Evolutionary conservation across 2,329 filamentous ascomycete genomes (phyloP).

Genomic region (Monosporascus sp.): DNA sequence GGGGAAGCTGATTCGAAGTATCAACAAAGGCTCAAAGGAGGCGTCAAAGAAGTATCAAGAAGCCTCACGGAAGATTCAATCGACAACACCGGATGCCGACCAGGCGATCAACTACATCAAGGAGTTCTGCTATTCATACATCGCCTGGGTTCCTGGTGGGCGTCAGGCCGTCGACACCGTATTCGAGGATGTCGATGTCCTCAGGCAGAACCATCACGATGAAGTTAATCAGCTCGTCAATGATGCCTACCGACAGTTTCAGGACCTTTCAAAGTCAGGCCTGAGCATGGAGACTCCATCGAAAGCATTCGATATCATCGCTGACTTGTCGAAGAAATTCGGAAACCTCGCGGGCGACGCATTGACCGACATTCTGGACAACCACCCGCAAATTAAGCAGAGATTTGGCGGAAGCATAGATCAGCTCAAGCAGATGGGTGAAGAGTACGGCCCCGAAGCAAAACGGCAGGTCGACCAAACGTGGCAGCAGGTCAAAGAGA

Average conservation of each 20-base stretch:
- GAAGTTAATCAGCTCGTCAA: slow-evolving; percentile 65
- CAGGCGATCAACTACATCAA: slow-evolving; percentile 62
- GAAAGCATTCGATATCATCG: slow-evolving; percentile 56
- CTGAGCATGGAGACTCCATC: slow-evolving; percentile 57
- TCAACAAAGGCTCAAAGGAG: slow-evolving; percentile 45
- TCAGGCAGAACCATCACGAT: slow-evolving; percentile 60
- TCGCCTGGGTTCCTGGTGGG: slow-evolving; percentile 66
- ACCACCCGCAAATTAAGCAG: slow-evolving; percentile 68
- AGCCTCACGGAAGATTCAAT: slow-evolving; percentile 54
- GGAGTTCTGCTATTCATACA: slow-evolving; percentile 62
- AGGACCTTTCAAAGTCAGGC: slow-evolving; percentile 52
- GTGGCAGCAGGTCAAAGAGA: slow-evolving; percentile 59
- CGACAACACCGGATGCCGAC: slow-evolving; percentile 59
- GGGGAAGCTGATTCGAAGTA: slow-evolving; percentile 32
- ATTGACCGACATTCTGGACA: slow-evolving; percentile 60
- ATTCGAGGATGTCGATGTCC: slow-evolving; percentile 65
- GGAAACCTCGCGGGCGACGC: slow-evolving; percentile 58
- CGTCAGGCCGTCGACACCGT: slow-evolving; percentile 61
- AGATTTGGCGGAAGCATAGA: slow-evolving; percentile 64
- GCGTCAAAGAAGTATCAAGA: slow-evolving; percentile 56
- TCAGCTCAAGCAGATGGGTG: slow-evolving; percentile 62
- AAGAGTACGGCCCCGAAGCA: slow-evolving; percentile 67
- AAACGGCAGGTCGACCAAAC: slow-evolving; percentile 72
- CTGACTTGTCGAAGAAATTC: slow-evolving; percentile 55
- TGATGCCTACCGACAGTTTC: slow-evolving; percentile 63